Base-by-base conservation (phyloP, 345 rosid species). In the Stellera chamaejasme region DNA sequence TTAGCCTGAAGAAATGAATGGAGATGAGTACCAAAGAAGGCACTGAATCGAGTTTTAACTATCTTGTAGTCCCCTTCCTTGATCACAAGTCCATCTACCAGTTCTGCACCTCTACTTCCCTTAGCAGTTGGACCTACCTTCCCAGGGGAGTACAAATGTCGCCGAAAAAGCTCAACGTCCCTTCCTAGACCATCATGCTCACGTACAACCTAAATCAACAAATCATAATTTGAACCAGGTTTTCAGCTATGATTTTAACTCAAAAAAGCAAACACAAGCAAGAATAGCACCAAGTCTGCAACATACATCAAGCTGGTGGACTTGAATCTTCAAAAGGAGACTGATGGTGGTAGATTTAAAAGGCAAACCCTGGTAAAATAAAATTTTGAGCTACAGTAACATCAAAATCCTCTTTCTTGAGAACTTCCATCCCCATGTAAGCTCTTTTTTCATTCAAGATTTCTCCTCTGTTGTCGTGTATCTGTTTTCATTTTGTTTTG, bases 11-110 rank as follows among this genome's bases (percentile, higher is more conserved):
- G 83, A 64, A 88, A 72, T 2, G 81, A 82, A 64, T 88, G 84
- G 43, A 92, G 93, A 68, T 81, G 66, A 43, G 94, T 84, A 11
- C 66, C 71, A n/a, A 88, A 84, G 75, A 86, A 92, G 1, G 96
- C 96, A n/a, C 96, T 82, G 66, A 92, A 88, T 43, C 91, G 85
- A 0, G 81, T 86, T 80, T 88, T 92, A 66, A 83, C 88, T 60
- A 88, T 27, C 76, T 85, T 88, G 62, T 91, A 88, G 48, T 91
- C 98, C 39, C 80, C 86, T 70, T 78, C 85, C 69, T 66, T 72
- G 62, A 85, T 88, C 51, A 45, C 71, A 60, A 88, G 71, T 42
- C 96, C 95, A 66, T 91, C 82, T 3, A 75, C 90, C 45, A 91
- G 72, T 16, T 79, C 76, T 4, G 95, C 82, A 10, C 98, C 98